Evolutionary conservation across 768 basidiomycete genomes (phyloP), one percentile per base, ranked within the genome.

Genomic region (Lactarius vividus): DNA sequence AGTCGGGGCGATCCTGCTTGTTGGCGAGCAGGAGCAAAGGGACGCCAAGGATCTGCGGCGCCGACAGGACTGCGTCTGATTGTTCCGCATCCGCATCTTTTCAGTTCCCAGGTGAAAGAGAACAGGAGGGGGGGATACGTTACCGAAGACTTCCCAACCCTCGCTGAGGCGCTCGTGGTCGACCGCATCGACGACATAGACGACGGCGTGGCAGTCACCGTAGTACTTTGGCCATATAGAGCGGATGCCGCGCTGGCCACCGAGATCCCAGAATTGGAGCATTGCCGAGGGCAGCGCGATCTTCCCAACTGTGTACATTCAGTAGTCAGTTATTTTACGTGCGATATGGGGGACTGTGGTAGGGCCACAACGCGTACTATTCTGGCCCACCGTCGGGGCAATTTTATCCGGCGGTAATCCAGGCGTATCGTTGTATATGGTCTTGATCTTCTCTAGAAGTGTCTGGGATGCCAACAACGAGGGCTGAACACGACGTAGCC

Each of bases 61-160:
- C 87, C 18, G 91, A 92, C 18, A 97, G 85, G 7, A 98, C 94
- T 9, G 85, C 82, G 72, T 97, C 94, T 83, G 39, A 8, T 3
- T 28, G 37, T 58, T 87, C 52, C 57, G 66, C 42, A 62, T 59
- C 72, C 57, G 65, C 42, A 62, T 57, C 72, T 75, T 74, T 59
- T 68, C 62, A 55, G 58, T 40, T 52, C 57, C 75, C 58, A 72
- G 64, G 54, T 11, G 18, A 55, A 33, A 31, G 59, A 54, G 62
- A 46, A 46, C 40, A 31, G 59, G 23, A 54, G 44, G 59, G 28
- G 31, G 28, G 31, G 42, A 13, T 16, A 6, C 77, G 91, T 64
- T 76, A 97, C 96, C 95, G 71, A 99, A 98, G 9, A 94, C 96
- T 69, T 94, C 91, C 96, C 96, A 98, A 18, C 94, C 93, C 80